Percentiles rank a stretch among this genome's conserved stretches.
Conservation (phyloP, 73 alveolate genomes). For the Paramecium biaurelia region DNA sequence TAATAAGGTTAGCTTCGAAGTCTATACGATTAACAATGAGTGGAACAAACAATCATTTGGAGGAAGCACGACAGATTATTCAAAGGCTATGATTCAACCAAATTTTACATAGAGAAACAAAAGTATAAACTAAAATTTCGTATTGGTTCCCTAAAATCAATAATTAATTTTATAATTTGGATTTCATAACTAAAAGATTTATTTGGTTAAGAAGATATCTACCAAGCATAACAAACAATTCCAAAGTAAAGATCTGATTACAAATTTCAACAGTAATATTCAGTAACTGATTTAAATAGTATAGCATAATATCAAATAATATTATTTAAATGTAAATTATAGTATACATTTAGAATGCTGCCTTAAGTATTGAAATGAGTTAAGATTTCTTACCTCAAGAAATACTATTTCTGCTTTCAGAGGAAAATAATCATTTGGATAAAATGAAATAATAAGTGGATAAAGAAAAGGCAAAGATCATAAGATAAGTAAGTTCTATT, state of each 20-base stretch:
- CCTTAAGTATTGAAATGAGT: background rate
- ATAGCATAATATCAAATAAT: too few species aligned
- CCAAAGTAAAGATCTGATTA: background rate
- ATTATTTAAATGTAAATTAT: too few species aligned
- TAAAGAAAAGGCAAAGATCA: background rate
- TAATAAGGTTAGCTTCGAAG: too few species aligned
- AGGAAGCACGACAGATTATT: constrained; percentile 8
- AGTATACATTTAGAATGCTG: background rate
- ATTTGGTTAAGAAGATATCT: background rate
- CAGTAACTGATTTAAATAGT: background rate
- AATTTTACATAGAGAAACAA: background rate
- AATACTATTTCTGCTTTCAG: background rate
- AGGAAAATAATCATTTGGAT: background rate
- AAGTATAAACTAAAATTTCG: background rate
- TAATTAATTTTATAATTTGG: background rate
- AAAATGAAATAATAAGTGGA: background rate
- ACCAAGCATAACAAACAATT: background rate
- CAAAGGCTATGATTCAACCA: background rate
- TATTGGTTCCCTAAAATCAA: background rate
- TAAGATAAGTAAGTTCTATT: background rate
- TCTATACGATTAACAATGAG: constrained; percentile 3
- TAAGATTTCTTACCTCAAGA: constrained; percentile 23
- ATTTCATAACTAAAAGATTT: background rate
- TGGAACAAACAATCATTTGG: background rate
- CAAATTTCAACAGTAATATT: background rate